Conservation (phyloP, 1,139 yeast genomes). For the Yamadazyma triangularis region DNA sequence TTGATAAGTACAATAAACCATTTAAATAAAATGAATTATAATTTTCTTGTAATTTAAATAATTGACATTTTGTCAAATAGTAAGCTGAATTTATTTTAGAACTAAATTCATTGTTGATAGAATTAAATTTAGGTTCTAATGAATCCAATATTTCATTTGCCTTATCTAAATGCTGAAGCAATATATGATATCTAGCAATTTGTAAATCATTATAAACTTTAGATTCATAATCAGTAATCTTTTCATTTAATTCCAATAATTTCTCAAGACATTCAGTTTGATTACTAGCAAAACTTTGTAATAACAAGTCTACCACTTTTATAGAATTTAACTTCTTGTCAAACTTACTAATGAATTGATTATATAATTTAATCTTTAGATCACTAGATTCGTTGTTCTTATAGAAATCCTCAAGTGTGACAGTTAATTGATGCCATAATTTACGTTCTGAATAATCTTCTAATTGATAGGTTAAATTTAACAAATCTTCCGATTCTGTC, state of each 20-base stretch:
- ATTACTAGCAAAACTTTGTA: conserved; percentile 49
- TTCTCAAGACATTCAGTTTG: conserved; percentile 45
- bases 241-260: conserved; percentile 39
- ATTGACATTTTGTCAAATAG: conserved; percentile 76
- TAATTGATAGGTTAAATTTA: conserved; percentile 64
- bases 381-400: conserved; percentile 38
- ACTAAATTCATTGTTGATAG: conserved; percentile 49
- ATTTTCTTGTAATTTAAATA: conserved; percentile 69
- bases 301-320: conserved; percentile 70
- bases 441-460: conserved; percentile 88
- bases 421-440: conserved; percentile 74
- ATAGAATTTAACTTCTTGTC: conserved; percentile 72
- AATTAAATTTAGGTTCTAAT: conserved; percentile 40
- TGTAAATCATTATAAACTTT: conserved; percentile 68
- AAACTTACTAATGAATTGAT: conserved; percentile 64
- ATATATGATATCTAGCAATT: conserved; percentile 66
- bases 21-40: conserved; percentile 76
- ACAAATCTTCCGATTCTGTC: conserved; percentile 57
- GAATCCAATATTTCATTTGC: conserved; percentile 69
- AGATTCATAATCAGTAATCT: conserved; percentile 35
- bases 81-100: conserved; percentile 76
- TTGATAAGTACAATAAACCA: conserved; percentile 47
- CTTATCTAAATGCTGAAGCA: conserved; percentile 52
- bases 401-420: conserved; percentile 59
- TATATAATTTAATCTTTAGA: conserved; percentile 63